A percentile compares a stretch with the other conserved stretches of the same genome.
Evolutionary conservation across 2,329 filamentous ascomycete species (phyloP).

Genomic region (Chlorencoelia australis): DNA sequence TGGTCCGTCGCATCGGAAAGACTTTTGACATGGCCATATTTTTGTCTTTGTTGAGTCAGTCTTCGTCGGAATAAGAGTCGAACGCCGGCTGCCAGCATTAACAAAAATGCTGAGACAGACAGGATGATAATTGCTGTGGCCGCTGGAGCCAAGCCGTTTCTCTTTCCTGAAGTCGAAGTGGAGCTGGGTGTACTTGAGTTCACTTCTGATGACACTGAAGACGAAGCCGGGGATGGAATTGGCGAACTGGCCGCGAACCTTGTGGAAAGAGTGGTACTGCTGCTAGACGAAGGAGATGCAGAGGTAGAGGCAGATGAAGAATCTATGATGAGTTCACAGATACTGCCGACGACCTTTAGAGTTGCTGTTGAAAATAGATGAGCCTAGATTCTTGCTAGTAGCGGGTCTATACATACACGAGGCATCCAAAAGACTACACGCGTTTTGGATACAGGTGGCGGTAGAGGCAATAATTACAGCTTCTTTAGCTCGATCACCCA

Average conservation of each 20-base stretch:
- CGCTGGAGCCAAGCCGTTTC: not conserved
- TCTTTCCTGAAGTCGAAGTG: not conserved
- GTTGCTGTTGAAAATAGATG: slow-evolving; percentile 2
- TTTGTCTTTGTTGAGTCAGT: not conserved
- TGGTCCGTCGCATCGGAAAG: slow-evolving; percentile 1
- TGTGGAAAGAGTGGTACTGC: slow-evolving; percentile 1
- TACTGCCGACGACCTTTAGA: slow-evolving; percentile 6
- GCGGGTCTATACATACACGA: not conserved
- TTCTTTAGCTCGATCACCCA: not conserved
- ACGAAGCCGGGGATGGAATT: not conserved
- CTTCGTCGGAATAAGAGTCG: slow-evolving; percentile 1
- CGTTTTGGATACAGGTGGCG: slow-evolving; percentile 5
- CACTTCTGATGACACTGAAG: not conserved
- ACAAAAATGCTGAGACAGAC: not conserved
- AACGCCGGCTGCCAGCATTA: not conserved
- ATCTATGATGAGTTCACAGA: slow-evolving; percentile 4
- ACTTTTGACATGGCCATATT: slow-evolving; percentile 1
- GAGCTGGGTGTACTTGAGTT: not conserved
- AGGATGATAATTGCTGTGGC: slow-evolving; percentile 3
- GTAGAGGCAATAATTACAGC: slow-evolving; percentile 2
- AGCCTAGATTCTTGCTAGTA: not conserved
- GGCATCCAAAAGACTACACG: slow-evolving; percentile 5
- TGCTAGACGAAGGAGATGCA: not conserved
- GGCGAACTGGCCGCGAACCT: not conserved
- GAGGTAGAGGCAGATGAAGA: slow-evolving; percentile 1